These are phyloP conservation scores for Pseudozyma pruni DNA, from an alignment of 1,284 basidiomycete genomes.

Conservation along the genomic window DNA sequence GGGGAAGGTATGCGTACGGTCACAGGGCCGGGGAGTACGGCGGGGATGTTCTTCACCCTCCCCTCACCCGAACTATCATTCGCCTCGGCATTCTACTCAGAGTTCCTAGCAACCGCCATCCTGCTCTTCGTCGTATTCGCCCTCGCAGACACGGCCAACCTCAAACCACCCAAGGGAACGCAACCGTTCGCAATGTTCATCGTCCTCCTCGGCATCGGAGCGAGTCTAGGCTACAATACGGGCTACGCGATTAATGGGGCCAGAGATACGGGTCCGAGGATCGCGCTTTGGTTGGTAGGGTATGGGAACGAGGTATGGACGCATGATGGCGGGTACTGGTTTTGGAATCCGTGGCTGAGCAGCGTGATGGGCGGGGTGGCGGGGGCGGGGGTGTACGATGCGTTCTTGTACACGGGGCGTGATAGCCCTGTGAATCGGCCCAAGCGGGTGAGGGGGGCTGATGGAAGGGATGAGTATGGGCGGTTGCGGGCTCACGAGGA, in stretches of 20 bases:
- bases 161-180: slow-evolving; percentile 71
- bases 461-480: slow-evolving; percentile 1
- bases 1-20: slow-evolving; percentile 75
- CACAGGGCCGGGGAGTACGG: slow-evolving; percentile 71
- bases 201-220: slow-evolving; percentile 73
- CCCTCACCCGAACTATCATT: slow-evolving; percentile 62
- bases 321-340: slow-evolving; percentile 77
- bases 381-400: slow-evolving; percentile 67
- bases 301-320: slow-evolving; percentile 72
- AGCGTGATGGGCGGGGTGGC: slow-evolving; percentile 63
- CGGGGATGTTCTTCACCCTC: slow-evolving; percentile 77
- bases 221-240: slow-evolving; percentile 74
- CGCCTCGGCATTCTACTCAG: slow-evolving; percentile 37
- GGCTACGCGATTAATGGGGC: slow-evolving; percentile 76
- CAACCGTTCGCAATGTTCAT: slow-evolving; percentile 74
- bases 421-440: slow-evolving; percentile 64
- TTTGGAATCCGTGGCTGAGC: slow-evolving; percentile 74
- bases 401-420: slow-evolving; percentile 66
- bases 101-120: slow-evolving; percentile 54
- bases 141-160: slow-evolving; percentile 68
- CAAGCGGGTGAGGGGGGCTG: neutral
- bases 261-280: slow-evolving; percentile 75
- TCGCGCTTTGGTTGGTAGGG: slow-evolving; percentile 74
- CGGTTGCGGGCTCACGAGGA: slow-evolving; percentile 4
- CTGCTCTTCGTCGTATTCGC: slow-evolving; percentile 56